These are phyloP conservation scores for Sclerotinia subarctica DNA, from an alignment of 2,329 filamentous ascomycete genomes.

Conservation along the genomic window DNA sequence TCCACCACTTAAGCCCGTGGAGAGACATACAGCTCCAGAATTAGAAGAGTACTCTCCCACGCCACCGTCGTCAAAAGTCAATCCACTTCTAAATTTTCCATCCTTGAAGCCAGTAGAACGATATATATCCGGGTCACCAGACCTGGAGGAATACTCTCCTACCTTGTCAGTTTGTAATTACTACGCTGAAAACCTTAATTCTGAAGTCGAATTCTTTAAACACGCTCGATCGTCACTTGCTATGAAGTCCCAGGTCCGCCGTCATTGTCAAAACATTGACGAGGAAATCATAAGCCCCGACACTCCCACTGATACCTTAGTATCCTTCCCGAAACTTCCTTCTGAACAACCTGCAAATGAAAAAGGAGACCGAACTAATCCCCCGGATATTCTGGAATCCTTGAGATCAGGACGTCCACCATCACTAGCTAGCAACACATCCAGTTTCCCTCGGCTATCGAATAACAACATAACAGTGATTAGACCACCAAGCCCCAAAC, in stretches of 20 bases:
- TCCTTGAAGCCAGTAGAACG: constrained; percentile 3
- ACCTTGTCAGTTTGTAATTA: constrained; percentile 31
- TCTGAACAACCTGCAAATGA: too few species aligned
- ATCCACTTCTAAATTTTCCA: constrained; percentile 25
- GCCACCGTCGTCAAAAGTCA: constrained; percentile 28
- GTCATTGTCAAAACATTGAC: constrained; percentile 25
- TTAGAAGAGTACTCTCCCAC: constrained; percentile 20
- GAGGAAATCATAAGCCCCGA: constrained; percentile 10
- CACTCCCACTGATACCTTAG: constrained; percentile 8
- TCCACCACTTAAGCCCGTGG: constrained; percentile 17
- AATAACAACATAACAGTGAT: background rate
- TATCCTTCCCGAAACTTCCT: constrained; percentile 8
- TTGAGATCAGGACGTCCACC: background rate
- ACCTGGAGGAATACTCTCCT: constrained; percentile 24
- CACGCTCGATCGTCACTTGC: constrained; percentile 13
- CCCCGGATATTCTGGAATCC: background rate
- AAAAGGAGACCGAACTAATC: background rate
- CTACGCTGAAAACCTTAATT: constrained; percentile 24
- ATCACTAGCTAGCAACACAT: background rate
- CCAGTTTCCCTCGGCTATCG: background rate
- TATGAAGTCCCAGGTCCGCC: constrained; percentile 23
- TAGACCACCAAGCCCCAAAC: background rate
- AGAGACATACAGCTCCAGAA: background rate
- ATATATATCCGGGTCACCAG: constrained; percentile 9
- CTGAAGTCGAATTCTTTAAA: constrained; percentile 30